Evolutionary conservation across 2,329 filamentous ascomycete genomes (phyloP).

Genomic region (Epicoccum nigrum): DNA sequence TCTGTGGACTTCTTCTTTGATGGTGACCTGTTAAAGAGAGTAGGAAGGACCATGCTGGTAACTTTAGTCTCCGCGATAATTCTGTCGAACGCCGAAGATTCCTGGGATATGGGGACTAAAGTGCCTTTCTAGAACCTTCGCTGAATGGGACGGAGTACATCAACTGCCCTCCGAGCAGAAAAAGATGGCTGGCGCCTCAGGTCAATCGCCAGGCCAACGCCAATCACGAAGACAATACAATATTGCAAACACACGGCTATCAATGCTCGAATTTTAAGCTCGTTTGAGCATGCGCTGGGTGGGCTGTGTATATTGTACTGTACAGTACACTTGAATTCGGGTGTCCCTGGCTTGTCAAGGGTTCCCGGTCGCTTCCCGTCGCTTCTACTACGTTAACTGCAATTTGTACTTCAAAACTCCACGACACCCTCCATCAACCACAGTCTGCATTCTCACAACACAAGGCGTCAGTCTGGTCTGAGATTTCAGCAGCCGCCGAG

Average conservation of each 20-base stretch:
- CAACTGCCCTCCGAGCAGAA: constrained; percentile 23
- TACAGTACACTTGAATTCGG: background rate
- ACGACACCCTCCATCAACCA: background rate
- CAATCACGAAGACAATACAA: constrained; percentile 14
- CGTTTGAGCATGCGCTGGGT: constrained; percentile 1
- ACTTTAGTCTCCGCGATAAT: constrained; percentile 36
- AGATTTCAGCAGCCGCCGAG: constrained; percentile 7
- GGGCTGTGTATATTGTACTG: too few species aligned
- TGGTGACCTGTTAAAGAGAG: constrained; percentile 44
- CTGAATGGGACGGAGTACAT: too few species aligned
- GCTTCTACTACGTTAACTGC: too few species aligned
- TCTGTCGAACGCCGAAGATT: constrained; percentile 40
- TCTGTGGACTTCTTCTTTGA: constrained; percentile 48
- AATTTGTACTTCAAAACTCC: too few species aligned
- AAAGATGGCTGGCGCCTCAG: constrained; percentile 30
- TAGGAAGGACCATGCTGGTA: constrained; percentile 47
- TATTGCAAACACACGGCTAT: background rate
- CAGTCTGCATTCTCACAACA: constrained; percentile 4
- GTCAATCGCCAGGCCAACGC: constrained; percentile 10
- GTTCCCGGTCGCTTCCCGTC: constrained; percentile 8
- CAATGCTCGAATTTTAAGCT: background rate
- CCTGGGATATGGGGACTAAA: background rate
- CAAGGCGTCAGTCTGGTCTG: constrained; percentile 1
- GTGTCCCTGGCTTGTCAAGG: constrained; percentile 1
- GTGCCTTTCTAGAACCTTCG: constrained; percentile 3